phyloP scores from a whole-genome alignment of 2,329 filamentous ascomycete species.

The Colletotrichum costaricense region DNA sequence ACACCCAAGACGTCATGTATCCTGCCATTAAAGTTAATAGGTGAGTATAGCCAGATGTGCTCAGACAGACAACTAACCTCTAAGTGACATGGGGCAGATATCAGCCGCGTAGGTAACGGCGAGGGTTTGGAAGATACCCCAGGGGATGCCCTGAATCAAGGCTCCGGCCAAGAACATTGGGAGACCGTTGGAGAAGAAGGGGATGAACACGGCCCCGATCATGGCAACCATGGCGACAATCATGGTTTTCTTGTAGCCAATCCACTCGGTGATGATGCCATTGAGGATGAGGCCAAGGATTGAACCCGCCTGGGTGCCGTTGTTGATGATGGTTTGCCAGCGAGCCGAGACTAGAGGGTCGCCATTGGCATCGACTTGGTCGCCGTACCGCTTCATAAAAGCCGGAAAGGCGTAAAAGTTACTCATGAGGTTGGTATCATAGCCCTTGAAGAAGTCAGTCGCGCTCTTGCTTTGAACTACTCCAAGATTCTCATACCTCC shows the following conservation, averaged over 20 bases:
- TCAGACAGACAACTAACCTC: constrained; percentile 47
- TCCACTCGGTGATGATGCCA: constrained; percentile 56
- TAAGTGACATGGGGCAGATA: constrained; percentile 47
- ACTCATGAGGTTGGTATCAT: constrained; percentile 48
- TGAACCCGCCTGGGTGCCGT: constrained; percentile 56
- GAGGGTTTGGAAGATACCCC: constrained; percentile 48
- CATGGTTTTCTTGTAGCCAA: constrained; percentile 56
- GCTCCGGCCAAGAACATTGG: constrained; percentile 53
- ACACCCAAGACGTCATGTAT: constrained; percentile 38
- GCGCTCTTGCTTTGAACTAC: background rate
- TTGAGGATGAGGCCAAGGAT: constrained; percentile 61
- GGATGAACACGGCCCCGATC: constrained; percentile 56
- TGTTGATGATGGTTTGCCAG: constrained; percentile 63
- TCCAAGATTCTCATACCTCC: constrained; percentile 33
- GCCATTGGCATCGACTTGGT: constrained; percentile 46
- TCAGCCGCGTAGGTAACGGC: constrained; percentile 53
- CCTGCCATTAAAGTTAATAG: background rate
- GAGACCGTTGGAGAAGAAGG: constrained; percentile 57
- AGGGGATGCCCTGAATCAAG: constrained; percentile 50
- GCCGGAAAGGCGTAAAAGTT: constrained; percentile 51
- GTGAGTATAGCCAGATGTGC: constrained; percentile 44
- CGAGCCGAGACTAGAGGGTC: constrained; percentile 58
- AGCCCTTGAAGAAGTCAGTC: constrained; percentile 42
- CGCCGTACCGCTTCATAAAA: constrained; percentile 51
- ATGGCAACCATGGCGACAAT: constrained; percentile 52